Conservation (phyloP, 192 early-diverging fungal species). For the Obelidium mucronatum region DNA sequence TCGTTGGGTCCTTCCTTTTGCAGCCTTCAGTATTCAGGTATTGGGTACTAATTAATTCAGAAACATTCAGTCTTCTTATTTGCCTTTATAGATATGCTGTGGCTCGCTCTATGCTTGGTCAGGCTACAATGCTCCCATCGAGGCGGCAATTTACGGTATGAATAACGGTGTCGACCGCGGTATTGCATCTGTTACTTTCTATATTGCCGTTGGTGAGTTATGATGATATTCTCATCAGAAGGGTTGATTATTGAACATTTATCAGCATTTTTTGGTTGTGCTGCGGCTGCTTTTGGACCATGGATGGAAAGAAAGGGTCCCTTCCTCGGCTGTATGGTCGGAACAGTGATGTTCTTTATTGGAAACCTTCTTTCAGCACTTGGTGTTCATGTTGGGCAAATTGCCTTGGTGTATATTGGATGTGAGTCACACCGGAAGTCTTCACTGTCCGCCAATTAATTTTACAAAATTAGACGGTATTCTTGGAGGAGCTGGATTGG, state of each 20-base stretch:
- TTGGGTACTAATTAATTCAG: background rate
- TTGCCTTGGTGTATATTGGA: constrained; percentile 71
- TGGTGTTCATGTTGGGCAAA: constrained; percentile 58
- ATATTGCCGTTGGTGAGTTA: constrained; percentile 69
- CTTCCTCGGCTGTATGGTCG: constrained; percentile 65
- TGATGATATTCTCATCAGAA: too few species aligned
- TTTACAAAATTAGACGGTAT: constrained; percentile 59
- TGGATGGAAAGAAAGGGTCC: constrained; percentile 82
- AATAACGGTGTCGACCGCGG: constrained; percentile 50
- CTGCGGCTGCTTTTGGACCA: constrained; percentile 75
- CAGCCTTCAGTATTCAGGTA: constrained; percentile 75
- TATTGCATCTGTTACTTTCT: constrained; percentile 70
- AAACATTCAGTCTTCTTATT: background rate
- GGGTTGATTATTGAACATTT: too few species aligned
- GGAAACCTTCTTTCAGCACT: constrained; percentile 73
- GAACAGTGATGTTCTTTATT: constrained; percentile 69
- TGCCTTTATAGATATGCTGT: constrained; percentile 56
- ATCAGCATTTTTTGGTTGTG: constrained; percentile 67
- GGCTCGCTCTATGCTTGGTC: constrained; percentile 82
- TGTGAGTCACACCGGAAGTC: background rate
- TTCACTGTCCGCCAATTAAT: background rate
- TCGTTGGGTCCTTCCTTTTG: constrained; percentile 72
- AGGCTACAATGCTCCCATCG: constrained; percentile 61
- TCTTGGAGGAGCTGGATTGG: constrained; percentile 72
- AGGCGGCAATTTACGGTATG: constrained; percentile 50